Percentiles rank a stretch among this genome's conserved stretches.
Evolutionary conservation across 1,284 basidiomycete genomes (phyloP).

Genomic region (Quambalaria eucalypti): DNA sequence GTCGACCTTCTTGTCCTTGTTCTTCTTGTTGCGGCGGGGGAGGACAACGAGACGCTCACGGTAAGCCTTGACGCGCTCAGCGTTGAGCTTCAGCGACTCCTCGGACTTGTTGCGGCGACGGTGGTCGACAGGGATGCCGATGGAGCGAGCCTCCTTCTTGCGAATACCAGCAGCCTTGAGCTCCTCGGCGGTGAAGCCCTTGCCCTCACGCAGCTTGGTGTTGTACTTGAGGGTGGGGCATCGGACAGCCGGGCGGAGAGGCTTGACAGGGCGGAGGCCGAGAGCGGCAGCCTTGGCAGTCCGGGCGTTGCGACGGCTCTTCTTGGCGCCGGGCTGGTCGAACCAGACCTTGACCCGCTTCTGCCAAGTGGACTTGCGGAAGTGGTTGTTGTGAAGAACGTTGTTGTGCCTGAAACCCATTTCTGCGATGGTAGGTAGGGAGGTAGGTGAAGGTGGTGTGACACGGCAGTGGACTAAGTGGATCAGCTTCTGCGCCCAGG

Average conservation of each 20-base stretch:
- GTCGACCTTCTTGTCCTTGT: constrained; percentile 75
- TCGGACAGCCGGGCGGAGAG: constrained; percentile 93
- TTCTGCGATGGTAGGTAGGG: too few species aligned
- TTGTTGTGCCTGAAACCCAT: constrained; percentile 47
- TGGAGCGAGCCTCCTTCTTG: constrained; percentile 81
- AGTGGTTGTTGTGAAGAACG: constrained; percentile 63
- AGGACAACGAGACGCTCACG: constrained; percentile 70
- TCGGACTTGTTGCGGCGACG: constrained; percentile 91
- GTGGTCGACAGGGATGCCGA: constrained; percentile 96
- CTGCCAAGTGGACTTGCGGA: constrained; percentile 79
- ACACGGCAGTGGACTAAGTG: too few species aligned
- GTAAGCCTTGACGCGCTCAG: constrained; percentile 90
- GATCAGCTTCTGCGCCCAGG: too few species aligned
- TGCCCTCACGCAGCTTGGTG: constrained; percentile 91
- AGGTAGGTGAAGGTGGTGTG: too few species aligned
- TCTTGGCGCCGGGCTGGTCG: constrained; percentile 97
- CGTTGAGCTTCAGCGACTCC: constrained; percentile 92
- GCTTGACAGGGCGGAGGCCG: constrained; percentile 81
- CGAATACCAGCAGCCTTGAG: constrained; percentile 93
- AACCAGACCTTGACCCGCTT: constrained; percentile 93
- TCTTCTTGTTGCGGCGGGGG: constrained; percentile 67
- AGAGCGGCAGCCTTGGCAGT: constrained; percentile 82
- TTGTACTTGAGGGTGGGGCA: constrained; percentile 97
- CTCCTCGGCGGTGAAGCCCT: constrained; percentile 90
- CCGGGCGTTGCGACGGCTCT: constrained; percentile 86